These are phyloP conservation scores for Symbiotaphrina buchneri DNA, from an alignment of 495 filamentous ascomycete species.

Conservation along the genomic window DNA sequence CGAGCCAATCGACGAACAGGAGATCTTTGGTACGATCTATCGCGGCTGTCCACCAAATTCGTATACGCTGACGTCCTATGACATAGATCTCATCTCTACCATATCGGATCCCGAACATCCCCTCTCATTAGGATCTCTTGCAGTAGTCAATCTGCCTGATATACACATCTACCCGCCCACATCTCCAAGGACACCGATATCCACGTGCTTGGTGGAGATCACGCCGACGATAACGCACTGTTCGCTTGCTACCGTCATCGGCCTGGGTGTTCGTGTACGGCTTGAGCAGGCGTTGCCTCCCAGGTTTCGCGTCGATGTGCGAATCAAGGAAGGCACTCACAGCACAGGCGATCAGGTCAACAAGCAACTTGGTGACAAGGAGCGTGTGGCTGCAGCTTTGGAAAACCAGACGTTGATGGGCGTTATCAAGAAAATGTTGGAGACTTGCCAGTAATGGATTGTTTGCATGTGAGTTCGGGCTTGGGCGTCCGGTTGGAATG, in stretches of 20 bases:
- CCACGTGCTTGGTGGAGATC: conserved; percentile 44
- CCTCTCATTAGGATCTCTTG: conserved; percentile 72
- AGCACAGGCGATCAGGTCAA: conserved; percentile 85
- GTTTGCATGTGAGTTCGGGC: no score
- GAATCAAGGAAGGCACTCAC: conserved; percentile 91
- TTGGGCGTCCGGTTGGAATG: no score
- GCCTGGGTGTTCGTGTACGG: conserved; percentile 75
- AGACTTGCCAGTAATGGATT: conserved; percentile 43
- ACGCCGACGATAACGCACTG: conserved; percentile 98
- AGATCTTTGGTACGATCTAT: conserved; percentile 58
- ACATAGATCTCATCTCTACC: conserved; percentile 67
- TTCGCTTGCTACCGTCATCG: conserved; percentile 88
- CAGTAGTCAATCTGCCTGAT: conserved; percentile 83
- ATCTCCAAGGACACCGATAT: conserved; percentile 16
- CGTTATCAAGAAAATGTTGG: conserved; percentile 80
- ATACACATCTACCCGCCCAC: conserved; percentile 47
- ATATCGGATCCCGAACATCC: conserved; percentile 96
- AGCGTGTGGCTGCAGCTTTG: conserved; percentile 80
- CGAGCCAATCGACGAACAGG: conserved; percentile 86
- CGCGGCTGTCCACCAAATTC: conserved; percentile 1
- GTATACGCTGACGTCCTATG: conserved; percentile 8
- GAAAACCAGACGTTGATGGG: conserved; percentile 82
- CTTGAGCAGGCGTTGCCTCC: conserved; percentile 79
- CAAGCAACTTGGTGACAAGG: conserved; percentile 91
- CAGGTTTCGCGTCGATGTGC: conserved; percentile 79